Conservation (phyloP, 371 early-diverging fungal species). For the Mycotypha africana region DNA sequence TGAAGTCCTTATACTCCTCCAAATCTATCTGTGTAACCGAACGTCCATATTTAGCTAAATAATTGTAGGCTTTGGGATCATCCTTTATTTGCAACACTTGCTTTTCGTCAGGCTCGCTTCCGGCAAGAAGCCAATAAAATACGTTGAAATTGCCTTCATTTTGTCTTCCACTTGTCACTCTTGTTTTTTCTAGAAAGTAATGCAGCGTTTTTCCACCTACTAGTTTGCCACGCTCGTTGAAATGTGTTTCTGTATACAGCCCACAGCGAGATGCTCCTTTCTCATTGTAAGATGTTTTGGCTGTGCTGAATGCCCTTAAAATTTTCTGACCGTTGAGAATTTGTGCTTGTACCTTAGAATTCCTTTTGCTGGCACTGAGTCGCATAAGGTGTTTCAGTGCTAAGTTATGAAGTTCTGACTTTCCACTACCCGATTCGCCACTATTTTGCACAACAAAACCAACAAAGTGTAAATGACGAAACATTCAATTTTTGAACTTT, state of each 20-base stretch:
- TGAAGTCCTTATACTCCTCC: slow-evolving; percentile 65
- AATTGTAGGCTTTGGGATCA: slow-evolving; percentile 2
- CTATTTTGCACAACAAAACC: slow-evolving; percentile 28
- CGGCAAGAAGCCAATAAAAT: slow-evolving; percentile 76
- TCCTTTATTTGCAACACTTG: slow-evolving; percentile 13
- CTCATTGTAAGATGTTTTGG: slow-evolving; percentile 64
- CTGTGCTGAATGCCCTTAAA: slow-evolving; percentile 65
- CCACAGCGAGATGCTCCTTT: slow-evolving; percentile 82
- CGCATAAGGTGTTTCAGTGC: slow-evolving; percentile 60
- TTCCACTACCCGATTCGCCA: slow-evolving; percentile 82
- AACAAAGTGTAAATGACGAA: slow-evolving; percentile 1
- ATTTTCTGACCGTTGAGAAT: slow-evolving; percentile 45
- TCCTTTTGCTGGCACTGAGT: slow-evolving; percentile 65
- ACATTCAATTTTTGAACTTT: not conserved
- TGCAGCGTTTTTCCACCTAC: slow-evolving; percentile 82
- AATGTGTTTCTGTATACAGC: slow-evolving; percentile 84
- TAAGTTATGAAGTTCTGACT: slow-evolving; percentile 59
- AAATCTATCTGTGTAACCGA: slow-evolving; percentile 3
- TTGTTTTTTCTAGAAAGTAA: slow-evolving; percentile 83
- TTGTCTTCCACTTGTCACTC: slow-evolving; percentile 45
- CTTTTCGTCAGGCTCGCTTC: slow-evolving; percentile 25
- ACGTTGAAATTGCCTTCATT: slow-evolving; percentile 87
- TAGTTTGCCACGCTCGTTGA: slow-evolving; percentile 82
- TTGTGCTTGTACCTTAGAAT: slow-evolving; percentile 62
- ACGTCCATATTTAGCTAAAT: slow-evolving; percentile 23